Base-by-base conservation (phyloP, 1,284 basidiomycete species). In the Ganoderma lingzhi region DNA sequence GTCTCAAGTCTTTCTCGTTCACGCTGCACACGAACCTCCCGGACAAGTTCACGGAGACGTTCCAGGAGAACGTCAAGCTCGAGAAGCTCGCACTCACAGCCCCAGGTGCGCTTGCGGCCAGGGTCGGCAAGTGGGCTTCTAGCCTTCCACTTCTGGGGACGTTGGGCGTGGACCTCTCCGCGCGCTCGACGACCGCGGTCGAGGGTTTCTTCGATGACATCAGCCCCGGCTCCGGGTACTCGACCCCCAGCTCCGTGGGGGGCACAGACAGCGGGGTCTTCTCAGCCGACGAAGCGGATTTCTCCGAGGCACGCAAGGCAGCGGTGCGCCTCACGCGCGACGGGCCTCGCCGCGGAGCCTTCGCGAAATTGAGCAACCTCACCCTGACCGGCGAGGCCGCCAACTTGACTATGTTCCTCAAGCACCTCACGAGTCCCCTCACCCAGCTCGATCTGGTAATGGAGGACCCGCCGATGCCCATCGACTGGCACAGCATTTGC, bases 191-290 rank as follows among this genome's bases (percentile, higher is more conserved):
- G 64, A 88, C 87, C 35, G 88, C 90, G 0, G 89, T 93, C 23
- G 90, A 93, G 79, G 89, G 89, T 17, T 94, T 94, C 80, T 93
- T 94, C 77, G 88, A 90, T 76, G 88, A 92, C 64, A 82, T 93
- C 73, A 82, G 79, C 69, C 81, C 86, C 42, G 84, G 85, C 41
- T 92, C 91, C 0, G 92, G 92, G 14, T 84, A 84, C 70, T 87
- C 86, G 37, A 91, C 92, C 4, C 92, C 92, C 2, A 87, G 84
- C 72, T 90, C 90, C 19, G 83, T 86, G 23, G 85, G 84, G 86
- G 75, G 89, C 63, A 90, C 86, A 44, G 92, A 93, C 78, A 92
- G 90, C 74, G 91, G 91, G 42, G 86, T 93, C 69, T 92, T 92
- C 81, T 92, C 91, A 64, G 88, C 84, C 63, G 90, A 92, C 66